Evolutionary conservation across 1,139 yeast genomes (phyloP).

Genomic region (Taphrina pruni): DNA sequence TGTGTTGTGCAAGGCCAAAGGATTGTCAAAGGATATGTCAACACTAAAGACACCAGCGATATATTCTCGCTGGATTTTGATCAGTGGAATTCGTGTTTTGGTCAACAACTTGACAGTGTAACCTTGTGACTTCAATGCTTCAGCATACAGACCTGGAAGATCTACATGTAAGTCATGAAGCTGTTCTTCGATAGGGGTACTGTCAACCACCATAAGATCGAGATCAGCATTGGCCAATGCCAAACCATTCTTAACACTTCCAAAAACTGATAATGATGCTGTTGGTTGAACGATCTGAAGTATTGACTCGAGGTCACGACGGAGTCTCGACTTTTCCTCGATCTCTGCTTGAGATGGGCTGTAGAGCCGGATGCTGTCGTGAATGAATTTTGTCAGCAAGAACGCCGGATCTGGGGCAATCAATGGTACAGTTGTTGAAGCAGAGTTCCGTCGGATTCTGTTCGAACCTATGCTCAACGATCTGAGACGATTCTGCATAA

Average conservation of each 20-base stretch:
- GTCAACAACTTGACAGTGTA: conserved; percentile 38
- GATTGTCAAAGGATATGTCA: conserved; percentile 43
- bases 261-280: conserved; percentile 39
- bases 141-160: conserved; percentile 24
- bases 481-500: conserved; percentile 18
- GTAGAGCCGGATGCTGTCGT: conserved; percentile 27
- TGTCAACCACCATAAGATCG: conserved; percentile 42
- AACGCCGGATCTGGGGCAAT: conserved; percentile 23
- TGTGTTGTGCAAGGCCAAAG: conserved; percentile 43
- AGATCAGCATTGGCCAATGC: conserved; percentile 43
- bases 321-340: conserved; percentile 32
- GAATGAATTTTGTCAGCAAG: conserved; percentile 21
- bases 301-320: conserved; percentile 28
- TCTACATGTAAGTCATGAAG: conserved; percentile 29
- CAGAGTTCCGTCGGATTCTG: neutral
- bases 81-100: conserved; percentile 42
- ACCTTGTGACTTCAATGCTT: conserved; percentile 26
- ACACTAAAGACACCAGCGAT: conserved; percentile 37
- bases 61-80: conserved; percentile 35
- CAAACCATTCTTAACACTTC: conserved; percentile 42
- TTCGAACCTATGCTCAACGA: conserved; percentile 13
- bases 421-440: neutral
- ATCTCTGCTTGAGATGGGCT: conserved; percentile 29
- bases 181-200: conserved; percentile 29
- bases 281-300: conserved; percentile 30